Base-by-base conservation (phyloP, 1,284 basidiomycete species). In the Schizopora paradoxa region DNA sequence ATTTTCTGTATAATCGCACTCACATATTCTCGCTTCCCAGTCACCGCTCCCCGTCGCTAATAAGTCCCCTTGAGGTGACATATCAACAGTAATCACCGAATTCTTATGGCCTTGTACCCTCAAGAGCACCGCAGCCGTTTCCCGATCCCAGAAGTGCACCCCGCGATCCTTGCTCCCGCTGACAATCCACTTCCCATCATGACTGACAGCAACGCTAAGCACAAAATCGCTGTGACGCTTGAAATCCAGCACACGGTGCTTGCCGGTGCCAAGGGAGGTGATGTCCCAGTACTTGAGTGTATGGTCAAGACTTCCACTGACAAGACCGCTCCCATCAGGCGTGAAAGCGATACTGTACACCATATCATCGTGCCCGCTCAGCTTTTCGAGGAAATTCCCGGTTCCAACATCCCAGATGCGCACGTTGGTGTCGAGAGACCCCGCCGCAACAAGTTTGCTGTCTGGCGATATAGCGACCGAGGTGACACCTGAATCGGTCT, bases 41-140 rank as follows among this genome's bases (percentile, higher is more conserved):
- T 95, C 91, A 10, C 91, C 91, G 61, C 84, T 87, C 18, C 91
- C 91, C 5, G 89, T 91, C 2, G 89, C 91, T 33, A 94, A 67
- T 38, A 87, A 69, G 36, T 78, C 81, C 11, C 86, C 86, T 19
- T 77, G 71, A 6, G 83, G 82, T 53, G 82, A 86, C 35, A 92
- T 67, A 58, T 90, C 86, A 58, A 93, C 86, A 16, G 86, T 88
- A 55, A 92, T 92, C 50, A 93, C 90, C 79, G 85, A 86, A 61
- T 93, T 93, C 66, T 91, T 92, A 66, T 94, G 91, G 2, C 90
- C 91, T 63, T 91, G 88, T 5, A 95, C 67, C 70, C 90, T 83
- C 54, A 89, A 81, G 59, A 92, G 89, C 33, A 86, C 77, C 53
- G 81, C 76, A 1, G 80, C 86, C 5, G 74, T 79, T 49, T 72